phyloP scores from a whole-genome alignment of 495 filamentous ascomycete species.

The Astrocystis sublimbata region DNA sequence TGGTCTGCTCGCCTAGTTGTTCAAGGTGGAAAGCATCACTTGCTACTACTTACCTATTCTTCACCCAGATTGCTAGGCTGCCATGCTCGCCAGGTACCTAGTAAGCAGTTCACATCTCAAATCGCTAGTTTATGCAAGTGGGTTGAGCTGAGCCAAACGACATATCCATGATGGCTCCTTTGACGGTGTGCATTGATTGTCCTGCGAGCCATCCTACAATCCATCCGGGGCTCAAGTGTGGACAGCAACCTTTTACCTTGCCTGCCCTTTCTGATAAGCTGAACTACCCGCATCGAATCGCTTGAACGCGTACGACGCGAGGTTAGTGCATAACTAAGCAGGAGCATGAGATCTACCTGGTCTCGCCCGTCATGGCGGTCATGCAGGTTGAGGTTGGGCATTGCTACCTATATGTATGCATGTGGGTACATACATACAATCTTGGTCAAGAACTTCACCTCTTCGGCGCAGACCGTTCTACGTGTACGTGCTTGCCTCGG shows the following conservation, averaged over 20 bases:
- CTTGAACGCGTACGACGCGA: not conserved
- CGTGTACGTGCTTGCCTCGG: no score
- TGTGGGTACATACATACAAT: not conserved
- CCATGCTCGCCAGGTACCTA: not conserved
- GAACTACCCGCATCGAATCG: not conserved
- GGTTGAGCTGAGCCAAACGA: constrained; percentile 8
- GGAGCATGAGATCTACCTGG: not conserved
- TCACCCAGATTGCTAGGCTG: no score
- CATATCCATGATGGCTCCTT: not conserved
- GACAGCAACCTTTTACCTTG: not conserved
- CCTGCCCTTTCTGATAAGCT: not conserved
- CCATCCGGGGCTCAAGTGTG: not conserved
- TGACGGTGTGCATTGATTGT: not conserved
- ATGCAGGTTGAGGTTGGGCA: not conserved
- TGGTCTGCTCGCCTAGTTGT: no score
- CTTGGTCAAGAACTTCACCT: no score
- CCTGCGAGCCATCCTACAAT: constrained; percentile 15
- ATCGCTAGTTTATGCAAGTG: constrained; percentile 14
- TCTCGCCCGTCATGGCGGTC: not conserved
- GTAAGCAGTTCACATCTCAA: constrained; percentile 2
- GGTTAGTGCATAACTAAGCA: not conserved
- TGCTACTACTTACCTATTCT: no score
- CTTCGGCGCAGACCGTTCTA: no score
- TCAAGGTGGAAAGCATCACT: not conserved
- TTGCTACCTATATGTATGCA: not conserved